Conservation (phyloP, 2,329 filamentous ascomycete genomes). For the Teratosphaeriaceae sp. region DNA sequence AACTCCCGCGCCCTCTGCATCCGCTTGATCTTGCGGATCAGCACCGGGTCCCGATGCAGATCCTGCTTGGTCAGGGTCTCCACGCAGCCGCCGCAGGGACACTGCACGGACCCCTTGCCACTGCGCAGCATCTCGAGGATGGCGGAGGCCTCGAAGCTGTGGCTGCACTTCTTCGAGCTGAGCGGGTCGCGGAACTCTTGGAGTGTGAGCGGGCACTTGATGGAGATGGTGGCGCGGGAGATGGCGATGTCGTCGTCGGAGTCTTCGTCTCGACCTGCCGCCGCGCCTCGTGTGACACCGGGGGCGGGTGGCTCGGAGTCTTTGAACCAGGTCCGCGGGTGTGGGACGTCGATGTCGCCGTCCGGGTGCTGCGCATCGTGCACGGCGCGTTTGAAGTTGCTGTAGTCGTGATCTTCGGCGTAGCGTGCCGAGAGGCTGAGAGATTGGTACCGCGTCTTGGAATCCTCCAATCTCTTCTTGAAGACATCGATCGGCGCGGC, state of each 20-base stretch:
- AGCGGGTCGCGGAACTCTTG: conserved; percentile 58
- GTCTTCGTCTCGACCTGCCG: conserved; percentile 40
- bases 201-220: conserved; percentile 65
- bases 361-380: conserved; percentile 53
- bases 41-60: conserved; percentile 50
- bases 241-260: conserved; percentile 65
- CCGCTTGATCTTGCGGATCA: conserved; percentile 54
- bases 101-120: conserved; percentile 41
- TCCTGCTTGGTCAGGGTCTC: conserved; percentile 47
- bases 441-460: conserved; percentile 39
- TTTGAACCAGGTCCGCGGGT: conserved; percentile 57
- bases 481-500: conserved; percentile 33
- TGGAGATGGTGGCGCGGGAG: conserved; percentile 55
- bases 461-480: conserved; percentile 30
- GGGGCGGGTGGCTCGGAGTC: conserved; percentile 39
- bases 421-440: conserved; percentile 42
- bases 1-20: conserved; percentile 40
- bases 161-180: conserved; percentile 60
- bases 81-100: conserved; percentile 60
- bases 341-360: conserved; percentile 48
- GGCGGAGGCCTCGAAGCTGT: conserved; percentile 62
- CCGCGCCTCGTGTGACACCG: conserved; percentile 30
- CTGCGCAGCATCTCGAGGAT: conserved; percentile 50
- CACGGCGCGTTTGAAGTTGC: conserved; percentile 53
- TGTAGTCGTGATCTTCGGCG: conserved; percentile 53